phyloP scores from a whole-genome alignment of 805 yeast genomes.

The Lipomyces oligophaga region DNA sequence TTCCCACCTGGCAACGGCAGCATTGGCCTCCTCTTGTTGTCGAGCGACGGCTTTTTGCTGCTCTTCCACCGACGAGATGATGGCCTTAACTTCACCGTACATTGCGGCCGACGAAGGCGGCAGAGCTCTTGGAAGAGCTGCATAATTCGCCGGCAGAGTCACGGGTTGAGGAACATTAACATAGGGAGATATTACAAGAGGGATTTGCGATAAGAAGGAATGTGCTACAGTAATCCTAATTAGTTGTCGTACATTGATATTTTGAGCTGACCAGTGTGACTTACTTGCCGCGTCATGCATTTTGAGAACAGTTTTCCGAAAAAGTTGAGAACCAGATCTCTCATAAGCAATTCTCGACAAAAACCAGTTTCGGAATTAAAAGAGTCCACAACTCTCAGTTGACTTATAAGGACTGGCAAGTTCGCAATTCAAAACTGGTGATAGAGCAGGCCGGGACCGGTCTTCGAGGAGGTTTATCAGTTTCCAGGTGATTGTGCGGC shows the following conservation, averaged over 20 bases:
- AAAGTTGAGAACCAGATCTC: too few species aligned
- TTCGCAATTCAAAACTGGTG: too few species aligned
- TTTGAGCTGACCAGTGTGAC: slow-evolving; percentile 1
- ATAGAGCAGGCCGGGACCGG: too few species aligned
- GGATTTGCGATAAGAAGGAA: slow-evolving; percentile 50
- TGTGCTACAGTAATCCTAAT: slow-evolving; percentile 40
- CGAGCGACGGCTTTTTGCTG: slow-evolving; percentile 33
- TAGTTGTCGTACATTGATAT: background rate
- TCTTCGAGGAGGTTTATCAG: too few species aligned
- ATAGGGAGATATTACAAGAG: slow-evolving; percentile 52
- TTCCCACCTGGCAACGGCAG: slow-evolving; percentile 38
- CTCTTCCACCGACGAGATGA: slow-evolving; percentile 37
- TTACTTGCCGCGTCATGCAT: slow-evolving; percentile 26
- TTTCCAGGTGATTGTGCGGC: too few species aligned
- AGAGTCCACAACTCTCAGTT: too few species aligned
- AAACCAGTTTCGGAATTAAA: too few species aligned
- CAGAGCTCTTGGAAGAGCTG: slow-evolving; percentile 37
- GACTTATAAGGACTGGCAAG: too few species aligned
- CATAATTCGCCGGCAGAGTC: slow-evolving; percentile 49
- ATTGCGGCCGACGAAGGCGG: slow-evolving; percentile 38
- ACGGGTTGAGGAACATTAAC: slow-evolving; percentile 54
- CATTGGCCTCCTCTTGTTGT: slow-evolving; percentile 33
- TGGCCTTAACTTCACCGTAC: slow-evolving; percentile 35
- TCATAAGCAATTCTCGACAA: too few species aligned
- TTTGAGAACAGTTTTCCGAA: background rate